phyloP scores from a whole-genome alignment of 495 filamentous ascomycete species.

The Diplogelasinospora grovesii region DNA sequence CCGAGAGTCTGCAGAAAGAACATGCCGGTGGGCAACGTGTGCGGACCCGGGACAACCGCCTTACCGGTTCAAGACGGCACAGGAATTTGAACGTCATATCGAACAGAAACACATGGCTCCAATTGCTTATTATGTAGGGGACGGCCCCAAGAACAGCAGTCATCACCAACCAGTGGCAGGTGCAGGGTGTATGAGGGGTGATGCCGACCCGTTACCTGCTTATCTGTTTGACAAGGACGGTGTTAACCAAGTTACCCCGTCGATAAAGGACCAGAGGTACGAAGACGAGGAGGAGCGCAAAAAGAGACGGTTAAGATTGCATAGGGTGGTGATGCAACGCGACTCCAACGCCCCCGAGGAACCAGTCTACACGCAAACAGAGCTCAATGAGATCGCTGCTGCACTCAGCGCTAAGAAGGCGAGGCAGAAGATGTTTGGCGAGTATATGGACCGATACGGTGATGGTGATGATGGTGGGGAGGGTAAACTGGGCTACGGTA shows the following conservation, averaged over 20 bases:
- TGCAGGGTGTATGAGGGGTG: slow-evolving; percentile 3
- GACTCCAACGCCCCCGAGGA: slow-evolving; percentile 37
- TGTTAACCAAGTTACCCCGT: slow-evolving; percentile 40
- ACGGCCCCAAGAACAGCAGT: slow-evolving; percentile 45
- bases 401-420: slow-evolving; percentile 7
- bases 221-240: slow-evolving; percentile 36
- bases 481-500: too few relatives aligned
- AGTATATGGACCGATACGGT: slow-evolving; percentile 18
- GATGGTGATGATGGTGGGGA: too few relatives aligned
- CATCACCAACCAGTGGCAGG: not conserved
- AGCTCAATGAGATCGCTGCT: slow-evolving; percentile 10
- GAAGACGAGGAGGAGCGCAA: slow-evolving; percentile 34
- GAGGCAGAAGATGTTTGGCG: slow-evolving; percentile 14
- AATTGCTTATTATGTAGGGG: slow-evolving; percentile 58
- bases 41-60: not conserved
- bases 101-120: slow-evolving; percentile 51
- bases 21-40: slow-evolving; percentile 35
- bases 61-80: slow-evolving; percentile 21
- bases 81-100: slow-evolving; percentile 54
- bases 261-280: slow-evolving; percentile 25
- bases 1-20: slow-evolving; percentile 1
- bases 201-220: slow-evolving; percentile 22
- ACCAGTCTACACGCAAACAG: slow-evolving; percentile 25
- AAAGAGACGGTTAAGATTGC: slow-evolving; percentile 25
- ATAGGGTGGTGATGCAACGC: slow-evolving; percentile 17